Evolutionary conservation across 2,329 filamentous ascomycete genomes (phyloP).

Genomic region (Trichoderma afroharzianum): DNA sequence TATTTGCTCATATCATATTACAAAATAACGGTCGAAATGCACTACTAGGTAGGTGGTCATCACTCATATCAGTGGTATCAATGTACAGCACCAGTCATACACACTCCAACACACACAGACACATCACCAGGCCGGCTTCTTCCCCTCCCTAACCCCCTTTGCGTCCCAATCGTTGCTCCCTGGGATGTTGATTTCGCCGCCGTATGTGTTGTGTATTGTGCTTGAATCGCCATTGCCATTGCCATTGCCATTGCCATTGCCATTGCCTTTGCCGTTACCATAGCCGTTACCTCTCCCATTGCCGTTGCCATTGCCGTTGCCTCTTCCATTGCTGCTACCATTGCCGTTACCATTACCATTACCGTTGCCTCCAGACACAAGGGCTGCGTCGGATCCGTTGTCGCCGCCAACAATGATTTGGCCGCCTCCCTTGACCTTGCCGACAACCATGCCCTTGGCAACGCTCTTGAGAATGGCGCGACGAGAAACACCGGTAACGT

Average conservation of each 20-base stretch:
- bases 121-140: slow-evolving; percentile 27
- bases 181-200: slow-evolving; percentile 27
- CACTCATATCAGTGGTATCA: slow-evolving; percentile 1
- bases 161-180: slow-evolving; percentile 26
- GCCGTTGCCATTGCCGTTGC: background rate
- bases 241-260: background rate
- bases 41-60: background rate
- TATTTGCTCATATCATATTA: background rate
- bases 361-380: slow-evolving; percentile 24
- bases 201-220: slow-evolving; percentile 25
- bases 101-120: background rate
- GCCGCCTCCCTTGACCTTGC: slow-evolving; percentile 69
- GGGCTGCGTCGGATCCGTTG: slow-evolving; percentile 20
- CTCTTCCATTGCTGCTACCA: background rate
- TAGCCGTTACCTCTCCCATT: background rate
- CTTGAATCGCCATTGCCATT: background rate
- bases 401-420: slow-evolving; percentile 71
- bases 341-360: slow-evolving; percentile 18
- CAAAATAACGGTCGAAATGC: background rate
- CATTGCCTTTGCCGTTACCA: background rate
- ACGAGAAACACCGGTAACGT: slow-evolving; percentile 87
- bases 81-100: background rate
- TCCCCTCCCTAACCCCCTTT: slow-evolving; percentile 27
- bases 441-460: slow-evolving; percentile 93
- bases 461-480: slow-evolving; percentile 90